Base-by-base conservation (phyloP, 768 basidiomycete genomes). In the Mycena indigotica region DNA sequence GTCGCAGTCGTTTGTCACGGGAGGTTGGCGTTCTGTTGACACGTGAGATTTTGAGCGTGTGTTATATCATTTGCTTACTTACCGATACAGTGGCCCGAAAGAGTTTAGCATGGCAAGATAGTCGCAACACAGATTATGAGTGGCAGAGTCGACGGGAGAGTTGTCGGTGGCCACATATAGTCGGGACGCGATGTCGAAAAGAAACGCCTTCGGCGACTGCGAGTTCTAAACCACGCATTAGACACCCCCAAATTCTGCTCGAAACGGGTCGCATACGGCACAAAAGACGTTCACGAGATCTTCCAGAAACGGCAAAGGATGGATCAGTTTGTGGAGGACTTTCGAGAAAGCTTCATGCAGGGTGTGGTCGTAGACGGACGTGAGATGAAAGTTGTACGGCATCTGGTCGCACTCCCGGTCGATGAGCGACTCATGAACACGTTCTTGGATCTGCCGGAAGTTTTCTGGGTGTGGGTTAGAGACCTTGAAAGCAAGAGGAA, bases 101-200 rank as follows among this genome's bases (percentile, higher is more conserved):
- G 92, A 85, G 63, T 87, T 89, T 53, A 96, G 80, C 79, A 92
- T 93, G 55, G 86, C 85, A 23, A 98, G 77, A 67, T 94, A 98
- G 66, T 98, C 94, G 61, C 90, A 93, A 66, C 93, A 95, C 19
- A 96, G 80, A 60, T 88, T 91, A 66, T 95, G 88, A 0, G 92
- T 95, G 3, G 87, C 86, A 56, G 87, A 82, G 68, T 98, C 95
- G 25, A 96, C 91, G 4, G 95, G 93, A 0, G 91, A 93, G 17
- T 88, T 87, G 66, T 98, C 96, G 12, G 95, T 95, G 12, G 95
- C 95, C n/a, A 98, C 80, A 67, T 95, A 95, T 25, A 97, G 76
- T 49, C 92, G 82, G 23, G 93, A 93, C 3, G 80, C 80, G 17
- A 84, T 86, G 67, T 98, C 95, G 64, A 96, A 98, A 15, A 98